Evolutionary conservation across 208 protist genomes (phyloP), one percentile per base, ranked within the genome.

Genomic region (Naegleria fowleri): DNA sequence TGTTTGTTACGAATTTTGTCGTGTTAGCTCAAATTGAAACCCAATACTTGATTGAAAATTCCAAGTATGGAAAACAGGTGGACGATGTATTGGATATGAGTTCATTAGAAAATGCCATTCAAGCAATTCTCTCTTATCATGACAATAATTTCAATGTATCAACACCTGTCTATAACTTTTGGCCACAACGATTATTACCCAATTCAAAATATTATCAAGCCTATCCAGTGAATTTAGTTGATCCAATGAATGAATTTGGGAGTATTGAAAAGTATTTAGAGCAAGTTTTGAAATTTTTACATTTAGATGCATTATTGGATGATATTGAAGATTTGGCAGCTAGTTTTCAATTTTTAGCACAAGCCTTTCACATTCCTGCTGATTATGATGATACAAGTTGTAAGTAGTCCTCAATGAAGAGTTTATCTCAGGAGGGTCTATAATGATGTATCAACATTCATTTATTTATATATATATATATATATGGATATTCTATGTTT

Each of bases 1-100:
- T 79, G 67, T 79, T 79, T 79, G 67, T 79, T 79, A 79, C 67
- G 9, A 79, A 79, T 79, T 79, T 79, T 79, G 29, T 79, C n/a
- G 9, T 79, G 2, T 79, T 79, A 79, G 25, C 67, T 36, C 67
- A 79, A 79, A 36, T 79, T 36, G 67, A 79, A 79, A 36, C 67
- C 36, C 13, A 79, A 36, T 79, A 79, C 36, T 36, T 79, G 6
- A 67, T 67, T 67, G 22, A 15, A 29, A 67, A 67, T 67, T 67
- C 55, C 22, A 67, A 67, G 19, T 67, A 67, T 67, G 9, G 29
- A 36, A 79, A 79, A 36, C 11, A 67, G 22, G 1, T 67, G 3
- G 19, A 2, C 3, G 22, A 67, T 67, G 22, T 67, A 22, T 79
- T 79, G n/a, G n/a, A 29, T 36, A 36, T 79, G n/a, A 33, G n/a